Evolutionary conservation across 495 filamentous ascomycete genomes (phyloP).

Genomic region (Tricharina praecox): DNA sequence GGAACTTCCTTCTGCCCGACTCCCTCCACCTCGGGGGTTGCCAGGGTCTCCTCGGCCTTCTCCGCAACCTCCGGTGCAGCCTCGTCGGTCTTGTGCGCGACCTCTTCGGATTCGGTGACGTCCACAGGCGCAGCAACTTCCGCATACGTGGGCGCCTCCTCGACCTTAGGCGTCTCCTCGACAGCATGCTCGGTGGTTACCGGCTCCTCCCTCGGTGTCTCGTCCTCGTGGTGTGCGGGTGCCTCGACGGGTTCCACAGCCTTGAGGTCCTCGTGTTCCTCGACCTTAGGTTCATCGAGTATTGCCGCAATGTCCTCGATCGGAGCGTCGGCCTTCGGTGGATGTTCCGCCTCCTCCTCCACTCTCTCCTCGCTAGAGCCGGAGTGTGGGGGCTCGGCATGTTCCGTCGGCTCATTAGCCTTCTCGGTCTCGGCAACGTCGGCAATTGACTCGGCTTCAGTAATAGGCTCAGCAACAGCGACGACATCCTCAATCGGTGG

Average conservation of each 20-base stretch:
- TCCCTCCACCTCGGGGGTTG: neutral
- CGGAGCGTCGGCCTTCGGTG: neutral
- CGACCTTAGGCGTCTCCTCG: slow-evolving; percentile 1
- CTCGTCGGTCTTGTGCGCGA: slow-evolving; percentile 27
- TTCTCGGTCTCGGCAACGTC: neutral
- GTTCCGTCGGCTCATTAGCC: neutral
- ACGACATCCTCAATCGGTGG: neutral
- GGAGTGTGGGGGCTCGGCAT: neutral
- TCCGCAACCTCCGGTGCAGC: slow-evolving; percentile 5
- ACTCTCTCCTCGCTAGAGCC: too few relatives aligned
- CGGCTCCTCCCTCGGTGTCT: neutral
- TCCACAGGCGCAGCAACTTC: slow-evolving; percentile 21
- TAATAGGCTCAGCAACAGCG: neutral
- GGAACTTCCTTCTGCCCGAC: neutral
- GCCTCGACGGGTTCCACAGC: slow-evolving; percentile 1
- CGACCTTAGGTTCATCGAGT: slow-evolving; percentile 1
- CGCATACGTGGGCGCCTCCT: slow-evolving; percentile 3
- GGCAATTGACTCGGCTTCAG: neutral
- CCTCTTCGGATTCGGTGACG: neutral
- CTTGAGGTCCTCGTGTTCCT: neutral
- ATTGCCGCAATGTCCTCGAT: slow-evolving; percentile 7
- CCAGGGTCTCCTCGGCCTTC: neutral
- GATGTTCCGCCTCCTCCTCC: neutral
- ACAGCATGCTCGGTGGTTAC: neutral
- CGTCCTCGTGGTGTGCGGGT: slow-evolving; percentile 19